Percentiles rank a stretch among this genome's conserved stretches.
Evolutionary conservation across 164 flowering plant genomes (phyloP).

Genomic region (Chimonanthus praecox): DNA sequence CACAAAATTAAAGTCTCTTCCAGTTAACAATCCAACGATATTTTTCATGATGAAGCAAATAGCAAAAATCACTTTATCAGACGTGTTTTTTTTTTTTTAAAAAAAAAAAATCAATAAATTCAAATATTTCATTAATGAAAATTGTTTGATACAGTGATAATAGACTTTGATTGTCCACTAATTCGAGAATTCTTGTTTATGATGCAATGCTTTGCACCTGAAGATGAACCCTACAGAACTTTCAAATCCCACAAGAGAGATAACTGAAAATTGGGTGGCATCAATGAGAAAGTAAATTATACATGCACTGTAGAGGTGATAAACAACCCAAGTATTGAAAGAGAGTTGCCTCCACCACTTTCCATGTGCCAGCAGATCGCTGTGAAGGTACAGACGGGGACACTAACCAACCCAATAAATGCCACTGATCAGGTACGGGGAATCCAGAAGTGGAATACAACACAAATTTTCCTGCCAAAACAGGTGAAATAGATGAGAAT

Average conservation of each 20-base stretch:
- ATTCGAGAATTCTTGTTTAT: too few species aligned
- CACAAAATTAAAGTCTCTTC: too few species aligned
- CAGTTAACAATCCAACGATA: too few species aligned
- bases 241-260: background rate
- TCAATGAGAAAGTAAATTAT: background rate
- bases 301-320: background rate
- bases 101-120: too few species aligned
- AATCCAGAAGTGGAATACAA: background rate
- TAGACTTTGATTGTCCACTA: too few species aligned
- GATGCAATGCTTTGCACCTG: too few species aligned
- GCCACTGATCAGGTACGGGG: background rate
- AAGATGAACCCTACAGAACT: background rate
- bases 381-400: background rate
- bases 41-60: too few species aligned
- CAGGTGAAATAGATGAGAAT: background rate
- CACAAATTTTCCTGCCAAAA: background rate
- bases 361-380: background rate
- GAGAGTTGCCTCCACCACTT: background rate
- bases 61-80: too few species aligned
- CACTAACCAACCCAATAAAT: background rate
- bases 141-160: too few species aligned
- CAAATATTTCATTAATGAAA: too few species aligned
- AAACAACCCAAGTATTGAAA: too few species aligned
- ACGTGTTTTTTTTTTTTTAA: too few species aligned
- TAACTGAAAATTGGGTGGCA: background rate